Evolutionary conservation across 2,329 filamentous ascomycete genomes (phyloP), one percentile per base, ranked within the genome.

Genomic region (Penicillium sp.): DNA sequence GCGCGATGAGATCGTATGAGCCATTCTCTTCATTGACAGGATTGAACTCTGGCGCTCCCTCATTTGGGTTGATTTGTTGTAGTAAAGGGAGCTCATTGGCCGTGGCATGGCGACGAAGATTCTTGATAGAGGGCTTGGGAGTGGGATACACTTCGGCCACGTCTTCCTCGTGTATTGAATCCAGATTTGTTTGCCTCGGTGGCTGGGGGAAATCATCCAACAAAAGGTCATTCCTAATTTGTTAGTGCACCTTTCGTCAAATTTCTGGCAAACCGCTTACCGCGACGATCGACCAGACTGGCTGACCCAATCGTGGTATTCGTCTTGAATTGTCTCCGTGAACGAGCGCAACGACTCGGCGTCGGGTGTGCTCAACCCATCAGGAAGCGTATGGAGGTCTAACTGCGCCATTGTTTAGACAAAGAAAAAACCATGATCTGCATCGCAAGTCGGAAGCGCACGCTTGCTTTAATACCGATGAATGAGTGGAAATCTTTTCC

Each of bases 1-100:
- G 70, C n/a, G 66, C 66, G 23, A 74, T 65, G 10, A 73, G 60
- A 51, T 73, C 68, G 53, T 70, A 74, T 2, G 69, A 73, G 14
- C 61, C 59, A 7, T 63, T 69, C 27, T 70, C 64, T 51, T 72
- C 70, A 4, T 65, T 67, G 18, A 70, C 57, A 0, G 67, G 67
- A n/a, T 70, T 59, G 29, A 64, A 68, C 14, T 67, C 58, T 10
- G 64, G 61, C 8, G 60, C 61, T 8, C 60, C 60, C 13, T 67
- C 63, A 18, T 63, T 61, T 0, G 62, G 66, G 36, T 68, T 69
- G 9, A 55, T 35, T 35, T 67, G 60, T 27, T 70, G 67, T 8
- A 70, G 51, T 11, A 68, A 56, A n/a, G 67, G 66, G 2, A 67
- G 57, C 16, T 69, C 64, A n/a, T 62, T 62, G 43, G 63, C 53